These are phyloP conservation scores for Starmerella geochares DNA, from an alignment of 805 yeast genomes.

Conservation along the genomic window DNA sequence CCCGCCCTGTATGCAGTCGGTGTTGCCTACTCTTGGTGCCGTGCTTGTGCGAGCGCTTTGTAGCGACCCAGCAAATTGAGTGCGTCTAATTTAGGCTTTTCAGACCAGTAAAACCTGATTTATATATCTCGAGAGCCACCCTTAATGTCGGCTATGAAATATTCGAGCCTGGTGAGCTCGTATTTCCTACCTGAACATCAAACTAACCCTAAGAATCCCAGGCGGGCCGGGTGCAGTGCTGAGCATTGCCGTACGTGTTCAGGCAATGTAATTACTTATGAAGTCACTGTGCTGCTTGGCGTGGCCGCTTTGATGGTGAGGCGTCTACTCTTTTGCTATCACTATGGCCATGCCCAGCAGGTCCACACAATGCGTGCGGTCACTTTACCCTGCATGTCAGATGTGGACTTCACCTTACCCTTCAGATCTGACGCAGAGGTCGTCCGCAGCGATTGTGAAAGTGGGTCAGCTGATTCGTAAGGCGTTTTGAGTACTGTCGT, in stretches of 20 bases:
- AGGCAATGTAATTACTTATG: too few species aligned
- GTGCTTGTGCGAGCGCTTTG: too few species aligned
- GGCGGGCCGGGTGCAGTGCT: too few species aligned
- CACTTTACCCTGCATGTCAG: background rate
- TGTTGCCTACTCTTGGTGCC: too few species aligned
- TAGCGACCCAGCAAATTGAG: too few species aligned
- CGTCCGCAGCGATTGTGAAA: background rate
- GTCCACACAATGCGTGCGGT: background rate
- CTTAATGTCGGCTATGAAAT: too few species aligned
- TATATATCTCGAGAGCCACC: too few species aligned
- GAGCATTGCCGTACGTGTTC: too few species aligned
- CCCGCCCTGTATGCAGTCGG: too few species aligned
- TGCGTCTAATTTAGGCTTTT: background rate
- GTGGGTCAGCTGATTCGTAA: background rate
- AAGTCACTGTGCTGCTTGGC: too few species aligned
- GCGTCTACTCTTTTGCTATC: background rate
- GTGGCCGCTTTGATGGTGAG: background rate
- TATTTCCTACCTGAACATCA: background rate
- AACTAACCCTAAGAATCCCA: background rate
- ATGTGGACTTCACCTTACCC: background rate
- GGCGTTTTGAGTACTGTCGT: background rate
- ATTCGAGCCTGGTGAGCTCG: background rate
- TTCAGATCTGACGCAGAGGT: background rate
- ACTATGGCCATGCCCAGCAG: background rate
- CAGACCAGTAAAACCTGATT: too few species aligned